Evolutionary conservation across 768 basidiomycete species (phyloP).

Genomic region (Trametes villosa): DNA sequence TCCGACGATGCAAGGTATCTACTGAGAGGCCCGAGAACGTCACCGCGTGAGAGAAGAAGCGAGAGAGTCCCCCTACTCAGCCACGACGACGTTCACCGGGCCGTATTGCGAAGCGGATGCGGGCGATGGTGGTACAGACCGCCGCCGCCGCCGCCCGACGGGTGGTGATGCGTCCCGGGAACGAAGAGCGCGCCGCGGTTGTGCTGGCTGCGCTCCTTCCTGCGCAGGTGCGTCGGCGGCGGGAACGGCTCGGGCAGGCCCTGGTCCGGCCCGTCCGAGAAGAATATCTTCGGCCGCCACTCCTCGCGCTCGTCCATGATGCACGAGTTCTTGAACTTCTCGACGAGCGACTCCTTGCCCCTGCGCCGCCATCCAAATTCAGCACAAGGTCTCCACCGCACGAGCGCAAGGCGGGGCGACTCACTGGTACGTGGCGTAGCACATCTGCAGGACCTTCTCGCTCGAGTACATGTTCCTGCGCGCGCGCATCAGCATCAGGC

Average conservation of each 20-base stretch:
- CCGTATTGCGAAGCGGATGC: slow-evolving; percentile 16
- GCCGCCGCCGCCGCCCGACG: slow-evolving; percentile 14
- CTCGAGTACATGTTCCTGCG: slow-evolving; percentile 90
- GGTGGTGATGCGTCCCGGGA: slow-evolving; percentile 24
- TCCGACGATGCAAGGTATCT: neutral
- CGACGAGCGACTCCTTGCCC: slow-evolving; percentile 88
- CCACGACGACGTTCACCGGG: neutral
- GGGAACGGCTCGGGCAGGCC: slow-evolving; percentile 85
- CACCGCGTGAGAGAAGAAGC: neutral
- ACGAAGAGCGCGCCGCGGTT: slow-evolving; percentile 77
- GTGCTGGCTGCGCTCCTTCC: slow-evolving; percentile 82
- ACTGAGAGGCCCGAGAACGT: neutral
- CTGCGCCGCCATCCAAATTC: slow-evolving; percentile 37
- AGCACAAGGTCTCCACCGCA: neutral
- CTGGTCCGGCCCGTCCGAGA: slow-evolving; percentile 71
- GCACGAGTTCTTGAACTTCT: slow-evolving; percentile 90
- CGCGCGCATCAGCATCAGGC: slow-evolving; percentile 12
- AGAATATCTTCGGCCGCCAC: slow-evolving; percentile 87
- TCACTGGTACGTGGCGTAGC: slow-evolving; percentile 91
- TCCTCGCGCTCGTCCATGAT: slow-evolving; percentile 87
- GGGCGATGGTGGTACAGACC: slow-evolving; percentile 25
- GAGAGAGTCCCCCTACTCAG: neutral
- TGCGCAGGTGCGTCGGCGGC: slow-evolving; percentile 74
- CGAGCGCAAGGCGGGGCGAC: slow-evolving; percentile 33
- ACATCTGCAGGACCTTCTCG: slow-evolving; percentile 89